Base-by-base conservation (phyloP, 108 stramenopile genomes). In the Nitzschia sp. region DNA sequence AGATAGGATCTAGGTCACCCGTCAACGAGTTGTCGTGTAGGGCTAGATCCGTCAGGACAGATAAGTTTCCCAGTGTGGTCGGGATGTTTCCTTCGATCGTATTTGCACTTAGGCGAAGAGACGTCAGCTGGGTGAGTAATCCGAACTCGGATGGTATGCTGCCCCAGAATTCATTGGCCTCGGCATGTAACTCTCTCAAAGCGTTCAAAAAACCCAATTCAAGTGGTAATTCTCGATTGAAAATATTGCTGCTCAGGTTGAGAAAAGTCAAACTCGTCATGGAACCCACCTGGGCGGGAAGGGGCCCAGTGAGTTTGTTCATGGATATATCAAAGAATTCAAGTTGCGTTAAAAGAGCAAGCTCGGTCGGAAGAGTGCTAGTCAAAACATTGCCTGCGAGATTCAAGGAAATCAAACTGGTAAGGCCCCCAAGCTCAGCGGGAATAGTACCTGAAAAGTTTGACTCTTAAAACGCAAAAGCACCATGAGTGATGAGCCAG, bases 211-310 rank as follows among this genome's bases (percentile, higher is more conserved):
- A 34, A 3, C n/a, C 28, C 15, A 58, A n/a, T 32, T 58, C 31
- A 13, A n/a, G 8, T 34, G 57, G 27, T n/a, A 58, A 29, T 1
- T 32, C 0, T 32, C 57, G 28, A 28, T 17, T 16, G n/a, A 58
- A 34, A n/a, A 33, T n/a, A 32, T 58, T 58, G 28, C 33, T 34
- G 57, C 33, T 58, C 33, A 58, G 57, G 1, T 1, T 32, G 57
- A 58, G 57, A n/a, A 29, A 58, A 1, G 57, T 58, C 33, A 58
- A 32, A n/a, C 17, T n/a, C 17, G 57, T 58, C 57, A 58, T n/a
- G 2, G 15, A 0, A 1, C 30, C 3, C 1, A 58, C 30, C 2
- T 58, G 30, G n/a, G 27, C 11, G 30, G 57, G 57, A 19, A 58
- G n/a, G 8, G 57, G 11, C 1, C 57, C 57, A 13, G 33, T 19